Percentiles rank a stretch among this genome's conserved stretches.
phyloP scores from a whole-genome alignment of 1,284 basidiomycete genomes.

The Boletus mariae region DNA sequence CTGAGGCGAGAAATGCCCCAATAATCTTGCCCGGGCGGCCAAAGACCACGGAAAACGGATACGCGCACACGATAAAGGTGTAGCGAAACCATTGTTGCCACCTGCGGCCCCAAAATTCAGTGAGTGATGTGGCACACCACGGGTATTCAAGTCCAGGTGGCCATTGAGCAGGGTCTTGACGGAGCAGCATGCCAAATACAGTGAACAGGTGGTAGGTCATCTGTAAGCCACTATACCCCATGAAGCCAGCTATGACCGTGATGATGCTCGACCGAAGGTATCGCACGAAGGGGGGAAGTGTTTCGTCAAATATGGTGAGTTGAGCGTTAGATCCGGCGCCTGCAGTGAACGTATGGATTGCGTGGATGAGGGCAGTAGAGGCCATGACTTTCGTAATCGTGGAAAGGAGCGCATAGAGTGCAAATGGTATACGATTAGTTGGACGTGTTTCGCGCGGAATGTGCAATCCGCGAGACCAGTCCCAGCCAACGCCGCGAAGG shows the following conservation, averaged over 20 bases:
- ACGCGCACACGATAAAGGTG: neutral
- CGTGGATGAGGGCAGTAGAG: neutral
- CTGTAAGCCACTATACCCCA: neutral
- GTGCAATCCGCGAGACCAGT: slow-evolving; percentile 33
- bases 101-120: neutral
- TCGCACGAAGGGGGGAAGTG: slow-evolving; percentile 38
- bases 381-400: neutral
- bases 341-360: neutral
- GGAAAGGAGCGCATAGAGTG: neutral
- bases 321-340: neutral
- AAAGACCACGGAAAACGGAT: neutral
- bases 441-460: slow-evolving; percentile 41
- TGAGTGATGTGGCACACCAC: neutral
- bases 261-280: slow-evolving; percentile 44
- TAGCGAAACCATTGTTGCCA: neutral
- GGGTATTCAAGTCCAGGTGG: neutral
- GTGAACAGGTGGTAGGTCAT: neutral
- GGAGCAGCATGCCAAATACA: neutral
- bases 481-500: slow-evolving; percentile 52
- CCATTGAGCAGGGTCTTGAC: neutral
- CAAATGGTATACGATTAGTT: slow-evolving; percentile 33
- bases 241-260: slow-evolving; percentile 34
- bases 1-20: neutral
- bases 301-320: slow-evolving; percentile 36
- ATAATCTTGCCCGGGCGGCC: neutral